A percentile compares a stretch with the other conserved stretches of the same genome.
phyloP scores from a whole-genome alignment of 495 filamentous ascomycete genomes.

The Penicillium turbatum region DNA sequence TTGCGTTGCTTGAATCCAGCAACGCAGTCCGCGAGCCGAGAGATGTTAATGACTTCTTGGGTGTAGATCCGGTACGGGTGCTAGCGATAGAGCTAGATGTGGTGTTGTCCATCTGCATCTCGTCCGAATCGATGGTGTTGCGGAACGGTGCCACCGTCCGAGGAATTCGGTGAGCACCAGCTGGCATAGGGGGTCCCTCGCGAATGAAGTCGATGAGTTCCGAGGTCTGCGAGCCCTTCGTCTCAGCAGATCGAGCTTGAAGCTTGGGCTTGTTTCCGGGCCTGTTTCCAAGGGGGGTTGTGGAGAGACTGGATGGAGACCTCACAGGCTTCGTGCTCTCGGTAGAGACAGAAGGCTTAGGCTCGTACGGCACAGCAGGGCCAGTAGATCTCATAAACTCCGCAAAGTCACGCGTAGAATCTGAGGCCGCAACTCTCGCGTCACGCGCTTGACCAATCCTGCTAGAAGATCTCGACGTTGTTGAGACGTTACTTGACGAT shows the following conservation, averaged over 20 bases:
- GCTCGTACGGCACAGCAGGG: constrained; percentile 23
- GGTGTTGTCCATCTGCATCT: constrained; percentile 47
- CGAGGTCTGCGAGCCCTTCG: constrained; percentile 60
- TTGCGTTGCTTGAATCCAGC: constrained; percentile 37
- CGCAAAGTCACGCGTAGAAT: constrained; percentile 71
- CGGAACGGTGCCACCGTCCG: constrained; percentile 83
- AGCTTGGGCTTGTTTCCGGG: constrained; percentile 43
- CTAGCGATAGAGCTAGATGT: constrained; percentile 38
- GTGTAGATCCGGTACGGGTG: constrained; percentile 39
- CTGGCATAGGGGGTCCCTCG: constrained; percentile 61
- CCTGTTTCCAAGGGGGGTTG: constrained; percentile 6
- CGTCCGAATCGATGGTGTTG: constrained; percentile 79
- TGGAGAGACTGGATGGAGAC: constrained; percentile 10
- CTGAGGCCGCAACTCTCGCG: constrained; percentile 52
- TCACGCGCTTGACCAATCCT: constrained; percentile 55
- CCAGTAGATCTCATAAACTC: constrained; percentile 83
- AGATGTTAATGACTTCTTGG: constrained; percentile 46
- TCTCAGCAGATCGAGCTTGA: constrained; percentile 68
- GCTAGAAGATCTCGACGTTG: constrained; percentile 23
- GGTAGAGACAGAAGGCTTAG: constrained; percentile 10
- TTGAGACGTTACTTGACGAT: constrained; percentile 21
- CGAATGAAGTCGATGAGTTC: constrained; percentile 95
- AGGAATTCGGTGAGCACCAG: constrained; percentile 62
- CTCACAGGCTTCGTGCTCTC: constrained; percentile 19
- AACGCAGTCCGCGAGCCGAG: constrained; percentile 57